Evolutionary conservation across 441 rosid species (phyloP), one percentile per base, ranked within the genome.

Genomic region (Pelargonium fulgidum): DNA sequence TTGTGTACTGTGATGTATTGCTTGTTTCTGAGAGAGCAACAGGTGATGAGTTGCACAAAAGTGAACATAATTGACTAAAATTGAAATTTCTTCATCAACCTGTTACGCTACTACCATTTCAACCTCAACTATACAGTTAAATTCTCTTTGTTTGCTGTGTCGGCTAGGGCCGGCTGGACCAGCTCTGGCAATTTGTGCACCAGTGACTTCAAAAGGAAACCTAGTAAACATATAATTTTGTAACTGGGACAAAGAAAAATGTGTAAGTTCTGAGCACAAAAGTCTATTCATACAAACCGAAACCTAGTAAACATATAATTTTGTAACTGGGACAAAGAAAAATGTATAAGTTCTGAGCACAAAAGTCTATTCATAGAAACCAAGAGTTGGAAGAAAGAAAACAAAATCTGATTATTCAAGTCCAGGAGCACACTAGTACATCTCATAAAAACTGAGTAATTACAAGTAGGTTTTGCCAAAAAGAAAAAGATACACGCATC

Each of bases 361-460:
- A 56, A 56, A 17, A 56, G 24, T 56, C 13, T 56, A 19, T 56
- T 22, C 11, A 56, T 56, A 17, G 10, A 56, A 56, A 56, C 62
- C 62, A 56, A 17, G 62, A 56, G 11, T 9, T 6, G 42, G 7
- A 7, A 39, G 41, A 36, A 39, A 39, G 9, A 7, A 39, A 56
- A 56, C 62, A 56, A 56, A 56, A 17, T 17, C 62, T 39, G 62
- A 22, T 56, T 56, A 56, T 56, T 56, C 62, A 19, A 19, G 62
- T 10, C 22, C 19, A 56, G 10, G 4, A 56, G 10, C 62, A 56
- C 62, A 39, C 42, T 17, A 22, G 24, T 14, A 56, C 62, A 56
- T 56, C 24, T 56, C 62, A 17, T 56, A 56, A 8, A 8, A 56
- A 56, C 17, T 56, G 62, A 5, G 20, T 56, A 56, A 17, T 56